These are phyloP conservation scores for Komagataella kurtzmanii DNA, from an alignment of 805 yeast species.

Conservation along the genomic window DNA sequence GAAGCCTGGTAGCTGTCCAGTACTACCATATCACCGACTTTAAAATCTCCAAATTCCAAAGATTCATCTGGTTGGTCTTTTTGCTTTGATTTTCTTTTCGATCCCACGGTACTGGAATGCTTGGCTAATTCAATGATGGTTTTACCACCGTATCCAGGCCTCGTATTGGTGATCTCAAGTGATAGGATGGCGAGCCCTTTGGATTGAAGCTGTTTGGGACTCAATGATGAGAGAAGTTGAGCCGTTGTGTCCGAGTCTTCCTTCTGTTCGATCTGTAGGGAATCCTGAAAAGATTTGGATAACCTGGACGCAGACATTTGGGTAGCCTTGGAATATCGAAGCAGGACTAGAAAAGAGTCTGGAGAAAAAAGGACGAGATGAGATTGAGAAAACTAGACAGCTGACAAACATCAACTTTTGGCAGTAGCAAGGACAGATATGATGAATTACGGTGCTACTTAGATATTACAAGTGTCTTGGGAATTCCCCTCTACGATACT, in stretches of 20 bases:
- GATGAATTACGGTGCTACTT: too few relatives aligned
- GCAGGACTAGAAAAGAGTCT: neutral
- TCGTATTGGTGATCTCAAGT: constrained; percentile 40
- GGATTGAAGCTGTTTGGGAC: constrained; percentile 48
- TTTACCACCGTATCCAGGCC: constrained; percentile 75
- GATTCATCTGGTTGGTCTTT: neutral
- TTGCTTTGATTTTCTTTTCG: neutral
- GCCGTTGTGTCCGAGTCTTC: constrained; percentile 39
- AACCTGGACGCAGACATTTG: neutral
- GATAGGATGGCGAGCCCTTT: constrained; percentile 70
- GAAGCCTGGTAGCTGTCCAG: constrained; percentile 30
- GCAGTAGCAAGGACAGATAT: neutral
- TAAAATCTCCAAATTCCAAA: constrained; percentile 36
- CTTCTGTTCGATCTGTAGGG: constrained; percentile 32
- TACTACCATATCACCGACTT: constrained; percentile 68
- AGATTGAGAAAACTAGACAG: neutral
- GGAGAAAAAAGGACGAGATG: neutral
- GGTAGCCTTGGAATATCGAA: neutral
- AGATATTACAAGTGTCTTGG: too few relatives aligned
- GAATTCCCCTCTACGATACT: too few relatives aligned
- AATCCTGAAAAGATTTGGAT: constrained; percentile 17
- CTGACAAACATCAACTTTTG: neutral
- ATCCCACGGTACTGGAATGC: constrained; percentile 24
- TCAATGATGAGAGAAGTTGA: constrained; percentile 24
- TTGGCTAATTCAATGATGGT: constrained; percentile 46